Conservation (phyloP, 2,329 filamentous ascomycete species). For the Colletotrichum sp. region DNA sequence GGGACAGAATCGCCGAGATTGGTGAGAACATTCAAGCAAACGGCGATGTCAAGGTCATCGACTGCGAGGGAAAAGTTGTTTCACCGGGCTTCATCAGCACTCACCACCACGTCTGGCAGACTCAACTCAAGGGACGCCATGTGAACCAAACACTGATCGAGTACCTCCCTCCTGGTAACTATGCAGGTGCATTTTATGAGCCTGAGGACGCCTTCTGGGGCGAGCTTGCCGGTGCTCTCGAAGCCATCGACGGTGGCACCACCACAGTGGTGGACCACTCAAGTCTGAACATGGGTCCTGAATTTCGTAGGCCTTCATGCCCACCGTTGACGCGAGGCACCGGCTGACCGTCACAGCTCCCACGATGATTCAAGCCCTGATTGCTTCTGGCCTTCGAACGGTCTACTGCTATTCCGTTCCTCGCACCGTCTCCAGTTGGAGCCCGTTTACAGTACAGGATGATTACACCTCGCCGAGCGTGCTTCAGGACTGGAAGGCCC, state of each 20-base stretch:
- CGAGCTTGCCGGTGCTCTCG: slow-evolving; percentile 43
- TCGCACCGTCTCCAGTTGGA: slow-evolving; percentile 32
- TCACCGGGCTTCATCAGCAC: slow-evolving; percentile 49
- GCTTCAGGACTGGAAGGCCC: slow-evolving; percentile 29
- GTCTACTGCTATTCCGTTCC: slow-evolving; percentile 47
- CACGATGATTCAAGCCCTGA: slow-evolving; percentile 39
- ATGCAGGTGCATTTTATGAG: slow-evolving; percentile 22
- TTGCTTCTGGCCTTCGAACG: slow-evolving; percentile 49
- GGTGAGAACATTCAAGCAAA: slow-evolving; percentile 39
- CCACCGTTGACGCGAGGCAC: accelerated
- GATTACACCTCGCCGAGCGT: slow-evolving; percentile 39
- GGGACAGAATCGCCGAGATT: slow-evolving; percentile 27
- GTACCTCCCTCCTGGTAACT: slow-evolving; percentile 31
- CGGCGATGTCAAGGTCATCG: slow-evolving; percentile 35
- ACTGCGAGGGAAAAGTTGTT: slow-evolving; percentile 43
- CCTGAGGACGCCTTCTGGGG: slow-evolving; percentile 51
- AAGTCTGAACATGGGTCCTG: slow-evolving; percentile 11
- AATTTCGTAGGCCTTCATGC: not conserved
- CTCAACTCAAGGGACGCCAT: slow-evolving; percentile 31
- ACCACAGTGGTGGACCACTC: slow-evolving; percentile 35
- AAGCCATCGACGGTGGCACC: slow-evolving; percentile 45
- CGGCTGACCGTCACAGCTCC: slow-evolving; percentile 17
- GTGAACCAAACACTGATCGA: slow-evolving; percentile 27
- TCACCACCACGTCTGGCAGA: slow-evolving; percentile 51
- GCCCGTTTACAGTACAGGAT: slow-evolving; percentile 28